These are phyloP conservation scores for Orbilia javanica DNA, from an alignment of 2,329 filamentous ascomycete genomes.

Conservation along the genomic window DNA sequence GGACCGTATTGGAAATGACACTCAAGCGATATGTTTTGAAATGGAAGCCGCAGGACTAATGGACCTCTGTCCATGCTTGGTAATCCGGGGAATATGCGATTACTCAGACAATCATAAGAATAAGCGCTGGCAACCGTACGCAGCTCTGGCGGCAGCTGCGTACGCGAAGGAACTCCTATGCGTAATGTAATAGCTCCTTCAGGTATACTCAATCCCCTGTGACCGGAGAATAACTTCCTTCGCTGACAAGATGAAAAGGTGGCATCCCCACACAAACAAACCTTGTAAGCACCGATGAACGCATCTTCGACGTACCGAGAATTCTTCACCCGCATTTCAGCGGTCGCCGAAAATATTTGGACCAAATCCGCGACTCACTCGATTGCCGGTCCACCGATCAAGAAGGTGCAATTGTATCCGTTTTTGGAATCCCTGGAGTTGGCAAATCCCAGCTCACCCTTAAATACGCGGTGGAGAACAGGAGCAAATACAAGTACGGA, in stretches of 20 bases:
- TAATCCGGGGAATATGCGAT: neutral
- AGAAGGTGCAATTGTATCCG: conserved; percentile 1
- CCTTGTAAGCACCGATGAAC: neutral
- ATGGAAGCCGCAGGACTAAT: neutral
- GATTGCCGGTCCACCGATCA: neutral
- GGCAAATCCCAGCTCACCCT: conserved; percentile 27
- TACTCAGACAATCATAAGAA: neutral
- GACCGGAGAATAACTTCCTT: too few species aligned
- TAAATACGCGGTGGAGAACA: conserved; percentile 18
- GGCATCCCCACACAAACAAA: neutral
- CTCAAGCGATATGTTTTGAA: neutral
- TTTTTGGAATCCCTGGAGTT: conserved; percentile 26
- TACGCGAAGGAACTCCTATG: neutral
- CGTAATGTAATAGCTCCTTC: too few species aligned
- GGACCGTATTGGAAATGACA: neutral
- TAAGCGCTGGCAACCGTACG: neutral
- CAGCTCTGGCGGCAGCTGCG: neutral
- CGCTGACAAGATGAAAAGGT: too few species aligned
- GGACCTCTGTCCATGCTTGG: neutral
- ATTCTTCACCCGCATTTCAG: conserved; percentile 32
- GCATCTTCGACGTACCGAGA: conserved; percentile 17
- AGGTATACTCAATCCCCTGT: too few species aligned
- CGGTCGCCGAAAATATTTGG: conserved; percentile 6
- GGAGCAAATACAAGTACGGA: conserved; percentile 12
- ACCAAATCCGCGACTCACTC: conserved; percentile 9